These are phyloP conservation scores for Metschnikowia peoriensis DNA, from an alignment of 805 yeast species.

Conservation along the genomic window DNA sequence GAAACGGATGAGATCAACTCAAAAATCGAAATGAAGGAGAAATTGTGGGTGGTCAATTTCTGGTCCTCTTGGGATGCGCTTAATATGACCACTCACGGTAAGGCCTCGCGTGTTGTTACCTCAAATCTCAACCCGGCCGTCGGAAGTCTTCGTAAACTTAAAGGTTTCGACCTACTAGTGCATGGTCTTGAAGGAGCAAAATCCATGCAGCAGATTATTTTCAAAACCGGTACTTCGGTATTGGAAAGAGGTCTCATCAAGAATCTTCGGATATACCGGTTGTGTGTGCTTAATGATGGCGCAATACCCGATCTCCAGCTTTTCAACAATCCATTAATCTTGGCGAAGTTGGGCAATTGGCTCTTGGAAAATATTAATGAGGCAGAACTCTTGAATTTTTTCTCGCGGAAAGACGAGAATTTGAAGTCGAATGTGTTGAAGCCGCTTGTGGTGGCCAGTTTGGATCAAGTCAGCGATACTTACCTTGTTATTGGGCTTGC, in stretches of 20 bases:
- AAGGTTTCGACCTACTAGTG: slow-evolving; percentile 51
- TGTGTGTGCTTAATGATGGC: slow-evolving; percentile 85
- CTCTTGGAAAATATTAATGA: slow-evolving; percentile 86
- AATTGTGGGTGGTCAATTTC: slow-evolving; percentile 71
- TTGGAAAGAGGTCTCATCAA: slow-evolving; percentile 79
- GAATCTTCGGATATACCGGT: slow-evolving; percentile 73
- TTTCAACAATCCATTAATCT: slow-evolving; percentile 82
- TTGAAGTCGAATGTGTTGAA: slow-evolving; percentile 38
- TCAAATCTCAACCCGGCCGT: slow-evolving; percentile 14
- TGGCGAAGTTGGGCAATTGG: slow-evolving; percentile 88
- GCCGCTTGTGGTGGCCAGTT: slow-evolving; percentile 84
- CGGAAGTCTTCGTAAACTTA: slow-evolving; percentile 27
- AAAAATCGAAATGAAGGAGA: slow-evolving; percentile 45
- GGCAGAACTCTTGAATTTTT: slow-evolving; percentile 44
- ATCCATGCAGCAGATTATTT: slow-evolving; percentile 74
- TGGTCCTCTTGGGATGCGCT: slow-evolving; percentile 62
- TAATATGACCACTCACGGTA: slow-evolving; percentile 27
- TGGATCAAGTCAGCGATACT: slow-evolving; percentile 69
- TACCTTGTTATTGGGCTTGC: slow-evolving; percentile 88
- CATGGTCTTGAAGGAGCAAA: slow-evolving; percentile 87
- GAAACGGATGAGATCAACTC: slow-evolving; percentile 26
- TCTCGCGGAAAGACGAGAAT: slow-evolving; percentile 31
- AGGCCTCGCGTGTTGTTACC: slow-evolving; percentile 16
- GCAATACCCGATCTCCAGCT: slow-evolving; percentile 68
- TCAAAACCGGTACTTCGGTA: slow-evolving; percentile 85